Percentiles rank a stretch among this genome's conserved stretches.
Conservation (phyloP, 371 early-diverging fungal species). For the Aphelidium insulamus region DNA sequence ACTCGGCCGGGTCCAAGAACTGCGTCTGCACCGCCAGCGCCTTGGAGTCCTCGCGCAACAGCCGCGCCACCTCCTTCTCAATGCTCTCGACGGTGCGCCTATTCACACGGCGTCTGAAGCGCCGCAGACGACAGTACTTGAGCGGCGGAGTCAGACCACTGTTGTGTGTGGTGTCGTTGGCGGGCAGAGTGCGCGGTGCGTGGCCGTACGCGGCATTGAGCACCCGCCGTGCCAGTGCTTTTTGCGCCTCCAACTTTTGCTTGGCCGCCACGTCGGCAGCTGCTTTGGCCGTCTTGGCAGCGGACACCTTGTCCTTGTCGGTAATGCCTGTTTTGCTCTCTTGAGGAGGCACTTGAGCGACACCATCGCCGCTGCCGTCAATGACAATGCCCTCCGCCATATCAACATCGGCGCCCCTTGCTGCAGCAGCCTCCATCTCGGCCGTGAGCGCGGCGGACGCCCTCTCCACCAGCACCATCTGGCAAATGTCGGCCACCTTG, state of each 20-base stretch:
- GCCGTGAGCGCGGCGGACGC: neutral
- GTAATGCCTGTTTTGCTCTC: conserved; percentile 8
- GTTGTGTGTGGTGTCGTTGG: conserved; percentile 3
- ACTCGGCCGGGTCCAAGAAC: conserved; percentile 8
- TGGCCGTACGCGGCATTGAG: neutral
- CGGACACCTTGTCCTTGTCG: conserved; percentile 9
- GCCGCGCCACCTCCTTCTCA: conserved; percentile 63
- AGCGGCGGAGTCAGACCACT: conserved; percentile 32
- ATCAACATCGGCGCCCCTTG: neutral
- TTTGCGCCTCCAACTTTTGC: neutral
- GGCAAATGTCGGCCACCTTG: conserved; percentile 94
- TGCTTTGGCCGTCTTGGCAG: conserved; percentile 11
- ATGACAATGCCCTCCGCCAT: neutral
- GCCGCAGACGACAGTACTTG: conserved; percentile 17
- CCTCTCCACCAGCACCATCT: conserved; percentile 19
- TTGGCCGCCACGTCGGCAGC: conserved; percentile 2
- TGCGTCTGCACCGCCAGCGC: conserved; percentile 51
- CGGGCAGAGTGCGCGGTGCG: neutral
- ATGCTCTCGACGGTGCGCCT: conserved; percentile 59
- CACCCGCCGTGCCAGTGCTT: neutral
- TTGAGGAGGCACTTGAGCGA: conserved; percentile 29
- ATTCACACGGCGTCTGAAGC: conserved; percentile 22
- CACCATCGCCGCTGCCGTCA: neutral
- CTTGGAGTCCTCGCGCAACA: conserved; percentile 57
- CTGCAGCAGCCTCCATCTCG: neutral